Percentiles rank a stretch among this genome's conserved stretches.
These are phyloP conservation scores for Starmerella apicola DNA, from an alignment of 805 yeast species.

Conservation along the genomic window DNA sequence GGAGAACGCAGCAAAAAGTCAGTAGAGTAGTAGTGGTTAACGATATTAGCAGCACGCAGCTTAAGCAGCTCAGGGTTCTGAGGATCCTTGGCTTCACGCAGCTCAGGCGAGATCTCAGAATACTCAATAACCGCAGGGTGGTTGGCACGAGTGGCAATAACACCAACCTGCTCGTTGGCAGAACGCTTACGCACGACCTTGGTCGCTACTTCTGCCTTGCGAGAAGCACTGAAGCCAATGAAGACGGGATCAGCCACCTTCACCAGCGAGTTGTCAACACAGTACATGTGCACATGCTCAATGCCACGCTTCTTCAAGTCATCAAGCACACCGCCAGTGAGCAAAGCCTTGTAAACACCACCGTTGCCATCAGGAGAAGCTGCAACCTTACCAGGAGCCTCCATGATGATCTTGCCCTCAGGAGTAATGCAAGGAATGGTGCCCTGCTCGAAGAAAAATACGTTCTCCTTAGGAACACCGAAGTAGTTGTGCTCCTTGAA, in stretches of 20 bases:
- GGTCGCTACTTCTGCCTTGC: slow-evolving; percentile 65
- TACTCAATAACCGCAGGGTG: slow-evolving; percentile 89
- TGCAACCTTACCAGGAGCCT: slow-evolving; percentile 42
- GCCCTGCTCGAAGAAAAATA: slow-evolving; percentile 86
- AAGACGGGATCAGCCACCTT: slow-evolving; percentile 87
- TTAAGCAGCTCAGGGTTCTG: slow-evolving; percentile 41
- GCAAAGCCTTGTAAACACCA: slow-evolving; percentile 79
- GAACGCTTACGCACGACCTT: slow-evolving; percentile 90
- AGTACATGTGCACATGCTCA: slow-evolving; percentile 88
- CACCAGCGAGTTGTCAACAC: slow-evolving; percentile 89
- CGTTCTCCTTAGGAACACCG: slow-evolving; percentile 50
- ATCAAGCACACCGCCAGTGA: slow-evolving; percentile 46
- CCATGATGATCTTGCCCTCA: slow-evolving; percentile 63
- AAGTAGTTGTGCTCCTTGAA: slow-evolving; percentile 53
- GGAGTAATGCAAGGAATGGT: slow-evolving; percentile 76
- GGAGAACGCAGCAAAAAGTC: slow-evolving; percentile 53
- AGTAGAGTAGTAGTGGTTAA: slow-evolving; percentile 87
- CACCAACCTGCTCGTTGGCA: slow-evolving; percentile 80
- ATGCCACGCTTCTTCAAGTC: slow-evolving; percentile 60
- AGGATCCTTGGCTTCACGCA: slow-evolving; percentile 54
- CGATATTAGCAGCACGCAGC: slow-evolving; percentile 91
- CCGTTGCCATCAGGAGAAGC: slow-evolving; percentile 98
- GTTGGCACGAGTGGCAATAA: slow-evolving; percentile 51
- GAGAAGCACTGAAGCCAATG: slow-evolving; percentile 68
- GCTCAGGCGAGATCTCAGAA: slow-evolving; percentile 69